Conservation (phyloP, 2,329 filamentous ascomycete species). For the Setomelanomma holmii region DNA sequence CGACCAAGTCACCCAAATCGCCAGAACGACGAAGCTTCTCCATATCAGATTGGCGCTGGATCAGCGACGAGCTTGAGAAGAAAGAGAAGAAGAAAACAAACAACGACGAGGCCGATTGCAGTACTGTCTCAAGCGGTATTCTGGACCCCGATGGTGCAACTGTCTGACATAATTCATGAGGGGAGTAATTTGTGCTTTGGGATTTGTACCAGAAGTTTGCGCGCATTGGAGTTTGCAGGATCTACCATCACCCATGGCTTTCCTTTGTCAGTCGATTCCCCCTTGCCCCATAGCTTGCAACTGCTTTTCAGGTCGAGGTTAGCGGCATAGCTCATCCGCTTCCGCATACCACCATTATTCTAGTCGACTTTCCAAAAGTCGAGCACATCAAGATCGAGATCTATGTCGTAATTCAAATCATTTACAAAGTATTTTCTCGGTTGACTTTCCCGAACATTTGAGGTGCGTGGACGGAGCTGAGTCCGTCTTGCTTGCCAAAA, state of each 20-base stretch:
- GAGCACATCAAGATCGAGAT: too few species aligned
- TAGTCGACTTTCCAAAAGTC: too few species aligned
- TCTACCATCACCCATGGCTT: too few species aligned
- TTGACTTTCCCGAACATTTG: neutral
- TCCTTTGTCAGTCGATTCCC: too few species aligned
- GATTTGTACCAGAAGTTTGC: too few species aligned
- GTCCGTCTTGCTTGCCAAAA: neutral
- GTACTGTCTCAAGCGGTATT: constrained; percentile 16
- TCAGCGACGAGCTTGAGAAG: constrained; percentile 15
- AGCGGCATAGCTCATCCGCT: too few species aligned
- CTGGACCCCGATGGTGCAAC: neutral
- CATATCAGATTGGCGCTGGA: constrained; percentile 28
- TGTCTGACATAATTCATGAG: neutral
- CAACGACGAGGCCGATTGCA: constrained; percentile 13
- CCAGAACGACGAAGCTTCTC: constrained; percentile 20
- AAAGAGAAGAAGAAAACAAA: constrained; percentile 4
- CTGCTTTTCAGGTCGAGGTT: too few species aligned
- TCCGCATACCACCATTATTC: too few species aligned
- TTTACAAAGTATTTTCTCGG: neutral
- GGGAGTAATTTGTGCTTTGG: too few species aligned
- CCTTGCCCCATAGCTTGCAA: too few species aligned
- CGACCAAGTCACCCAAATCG: neutral
- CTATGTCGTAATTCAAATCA: neutral
- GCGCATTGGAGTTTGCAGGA: neutral
- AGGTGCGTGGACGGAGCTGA: neutral